A percentile compares a stretch with the other conserved stretches of the same genome.
These are phyloP conservation scores for Amylostereum areolatum DNA, from an alignment of 1,284 basidiomycete genomes.

Conservation along the genomic window DNA sequence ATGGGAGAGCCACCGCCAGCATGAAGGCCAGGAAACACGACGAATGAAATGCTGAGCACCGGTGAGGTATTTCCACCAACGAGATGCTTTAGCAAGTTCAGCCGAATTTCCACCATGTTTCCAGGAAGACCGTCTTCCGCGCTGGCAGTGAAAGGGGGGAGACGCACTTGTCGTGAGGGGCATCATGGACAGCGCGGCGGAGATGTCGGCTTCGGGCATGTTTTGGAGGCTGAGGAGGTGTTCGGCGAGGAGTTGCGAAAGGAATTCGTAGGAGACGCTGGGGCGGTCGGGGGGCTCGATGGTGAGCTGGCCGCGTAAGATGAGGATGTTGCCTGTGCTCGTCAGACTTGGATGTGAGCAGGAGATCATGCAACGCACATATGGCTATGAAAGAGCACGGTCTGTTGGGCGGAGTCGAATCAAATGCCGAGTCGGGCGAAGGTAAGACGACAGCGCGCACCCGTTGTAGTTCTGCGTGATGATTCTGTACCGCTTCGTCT, in stretches of 20 bases:
- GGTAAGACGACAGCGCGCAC: conserved; percentile 30
- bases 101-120: too few relatives aligned
- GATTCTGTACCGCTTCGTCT: conserved; percentile 45
- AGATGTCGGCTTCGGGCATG: conserved; percentile 60
- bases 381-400: conserved; percentile 91
- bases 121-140: too few relatives aligned
- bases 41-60: too few relatives aligned
- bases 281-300: conserved; percentile 59
- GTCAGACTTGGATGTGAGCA: conserved; percentile 2
- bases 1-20: too few relatives aligned
- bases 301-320: conserved; percentile 70
- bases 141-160: too few relatives aligned
- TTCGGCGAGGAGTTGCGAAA: conserved; percentile 78
- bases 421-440: background rate
- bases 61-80: too few relatives aligned
- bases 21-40: too few relatives aligned
- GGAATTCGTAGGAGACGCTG: conserved; percentile 78
- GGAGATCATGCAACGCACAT: conserved; percentile 27
- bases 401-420: conserved; percentile 29
- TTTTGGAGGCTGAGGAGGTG: conserved; percentile 68
- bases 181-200: conserved; percentile 75
- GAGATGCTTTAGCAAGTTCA: too few relatives aligned
- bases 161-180: conserved; percentile 74
- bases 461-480: conserved; percentile 82
- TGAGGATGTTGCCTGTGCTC: conserved; percentile 71